Evolutionary conservation across 2,329 filamentous ascomycete species (phyloP).

Genomic region (Pseudocercospora crystallina): DNA sequence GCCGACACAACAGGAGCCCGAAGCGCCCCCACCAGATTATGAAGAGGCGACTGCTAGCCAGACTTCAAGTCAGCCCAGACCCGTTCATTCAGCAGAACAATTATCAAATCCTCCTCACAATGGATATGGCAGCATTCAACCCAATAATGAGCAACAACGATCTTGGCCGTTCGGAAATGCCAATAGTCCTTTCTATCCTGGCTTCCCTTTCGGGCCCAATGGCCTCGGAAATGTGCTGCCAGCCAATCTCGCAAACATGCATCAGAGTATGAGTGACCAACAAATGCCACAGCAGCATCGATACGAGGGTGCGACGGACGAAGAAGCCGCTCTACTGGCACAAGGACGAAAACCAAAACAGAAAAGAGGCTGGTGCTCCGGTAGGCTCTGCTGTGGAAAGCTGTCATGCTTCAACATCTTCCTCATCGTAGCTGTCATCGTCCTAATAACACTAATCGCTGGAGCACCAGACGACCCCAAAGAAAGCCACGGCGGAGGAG

Average conservation of each 20-base stretch:
- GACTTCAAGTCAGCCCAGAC: too few relatives aligned
- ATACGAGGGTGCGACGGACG: conserved; percentile 5
- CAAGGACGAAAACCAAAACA: neutral
- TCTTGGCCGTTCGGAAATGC: conserved; percentile 4
- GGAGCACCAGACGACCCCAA: neutral
- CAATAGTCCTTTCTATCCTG: conserved; percentile 1
- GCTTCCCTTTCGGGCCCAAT: neutral
- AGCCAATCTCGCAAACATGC: neutral
- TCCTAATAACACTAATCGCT: conserved; percentile 7
- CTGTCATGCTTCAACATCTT: conserved; percentile 17
- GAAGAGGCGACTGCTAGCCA: conserved; percentile 7
- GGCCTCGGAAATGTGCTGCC: neutral
- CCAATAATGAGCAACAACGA: too few relatives aligned
- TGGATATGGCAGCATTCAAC: too few relatives aligned
- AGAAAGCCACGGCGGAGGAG: neutral
- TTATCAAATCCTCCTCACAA: too few relatives aligned
- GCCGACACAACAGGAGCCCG: conserved; percentile 10
- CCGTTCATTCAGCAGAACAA: too few relatives aligned
- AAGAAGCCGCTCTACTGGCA: conserved; percentile 19
- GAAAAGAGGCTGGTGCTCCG: too few relatives aligned
- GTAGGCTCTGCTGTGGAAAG: too few relatives aligned
- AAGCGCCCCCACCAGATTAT: conserved; percentile 30
- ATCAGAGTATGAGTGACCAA: conserved; percentile 23
- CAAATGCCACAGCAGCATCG: too few relatives aligned
- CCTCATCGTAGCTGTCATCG: conserved; percentile 11